A percentile compares a stretch with the other conserved stretches of the same genome.
Evolutionary conservation across 306 rosid species (phyloP).

Genomic region (Cicer cuneatum): DNA sequence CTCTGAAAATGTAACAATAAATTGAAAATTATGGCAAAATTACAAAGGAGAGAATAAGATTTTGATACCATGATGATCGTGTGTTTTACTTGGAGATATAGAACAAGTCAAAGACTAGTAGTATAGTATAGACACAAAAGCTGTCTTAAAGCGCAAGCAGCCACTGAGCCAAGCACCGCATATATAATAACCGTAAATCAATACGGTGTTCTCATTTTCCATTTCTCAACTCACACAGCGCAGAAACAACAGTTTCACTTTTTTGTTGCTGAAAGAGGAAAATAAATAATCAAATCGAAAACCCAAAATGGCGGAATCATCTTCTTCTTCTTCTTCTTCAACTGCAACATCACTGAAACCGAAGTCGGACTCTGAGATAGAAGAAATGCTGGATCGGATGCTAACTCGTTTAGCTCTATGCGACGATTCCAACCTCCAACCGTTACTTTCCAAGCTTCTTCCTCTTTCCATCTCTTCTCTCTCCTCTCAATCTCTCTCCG

Average conservation of each 20-base stretch:
- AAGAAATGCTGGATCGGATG: slow-evolving; percentile 86
- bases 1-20: too few species aligned
- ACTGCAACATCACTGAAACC: slow-evolving; percentile 35
- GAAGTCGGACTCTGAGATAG: slow-evolving; percentile 70
- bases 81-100: too few species aligned
- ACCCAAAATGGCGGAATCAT: slow-evolving; percentile 73
- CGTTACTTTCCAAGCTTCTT: slow-evolving; percentile 80
- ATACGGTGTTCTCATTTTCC: background rate
- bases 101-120: too few species aligned
- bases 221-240: slow-evolving; percentile 4
- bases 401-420: slow-evolving; percentile 91
- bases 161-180: background rate
- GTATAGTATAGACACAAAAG: background rate
- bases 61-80: too few species aligned
- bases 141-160: slow-evolving; percentile 17
- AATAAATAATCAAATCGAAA: background rate
- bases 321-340: slow-evolving; percentile 55
- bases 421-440: slow-evolving; percentile 86
- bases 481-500: slow-evolving; percentile 64
- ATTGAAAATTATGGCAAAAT: too few species aligned
- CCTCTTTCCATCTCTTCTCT: slow-evolving; percentile 84
- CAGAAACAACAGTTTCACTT: slow-evolving; percentile 5
- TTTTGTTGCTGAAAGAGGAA: background rate
- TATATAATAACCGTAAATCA: background rate
- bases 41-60: too few species aligned